Base-by-base conservation (phyloP, 1,284 basidiomycete genomes). In the Moesziomyces sp. region DNA sequence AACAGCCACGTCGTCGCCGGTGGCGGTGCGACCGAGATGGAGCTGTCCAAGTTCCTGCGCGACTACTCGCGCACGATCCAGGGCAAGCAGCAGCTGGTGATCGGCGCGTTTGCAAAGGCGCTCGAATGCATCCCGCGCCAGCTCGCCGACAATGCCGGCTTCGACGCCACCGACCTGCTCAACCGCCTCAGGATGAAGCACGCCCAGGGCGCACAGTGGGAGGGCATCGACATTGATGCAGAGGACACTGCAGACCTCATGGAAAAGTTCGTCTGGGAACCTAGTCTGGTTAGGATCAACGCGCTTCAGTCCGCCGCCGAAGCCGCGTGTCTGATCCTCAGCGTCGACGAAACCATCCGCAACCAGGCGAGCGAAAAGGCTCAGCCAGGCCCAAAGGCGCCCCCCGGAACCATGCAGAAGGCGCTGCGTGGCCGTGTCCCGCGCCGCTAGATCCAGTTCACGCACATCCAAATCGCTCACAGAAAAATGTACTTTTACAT, bases 21-120 rank as follows among this genome's bases (percentile, higher is more conserved):
- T 53, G 97, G 97, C 70, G 97, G 97, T 72, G 97, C 97, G 14
- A 92, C 93, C 74, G 96, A 92, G 94, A 97, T 99, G 96, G 96
- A 97, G 79, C 87, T 99, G 34, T 97, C 94, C 46, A 93, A 94
- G 52, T 90, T 92, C 85, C 91, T 99, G 61, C 91, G 97, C 74
- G 91, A 92, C 77, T 88, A 96, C 83, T 93, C 94, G 5, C 88
- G 96, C 28, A 91, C 92, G 3, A 97, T 99, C 81, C 92, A 96
- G 49, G 97, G 96, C 62, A 99, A 99, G 87, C 90, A 93, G 77
- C 97, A 99, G 84, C 88, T 98, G 50, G 92, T 99, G 82, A 91
- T 98, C 84, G 89, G 90, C n/a, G 92, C 96, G 0, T 97, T 97
- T 81, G 97, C 97, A 66, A 97, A 97, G 85, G 92, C 96, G 0